Percentiles rank a stretch among this genome's conserved stretches.
These are phyloP conservation scores for Dryadomyces quercus-mongolicae DNA, from an alignment of 2,329 filamentous ascomycete genomes.

Conservation along the genomic window DNA sequence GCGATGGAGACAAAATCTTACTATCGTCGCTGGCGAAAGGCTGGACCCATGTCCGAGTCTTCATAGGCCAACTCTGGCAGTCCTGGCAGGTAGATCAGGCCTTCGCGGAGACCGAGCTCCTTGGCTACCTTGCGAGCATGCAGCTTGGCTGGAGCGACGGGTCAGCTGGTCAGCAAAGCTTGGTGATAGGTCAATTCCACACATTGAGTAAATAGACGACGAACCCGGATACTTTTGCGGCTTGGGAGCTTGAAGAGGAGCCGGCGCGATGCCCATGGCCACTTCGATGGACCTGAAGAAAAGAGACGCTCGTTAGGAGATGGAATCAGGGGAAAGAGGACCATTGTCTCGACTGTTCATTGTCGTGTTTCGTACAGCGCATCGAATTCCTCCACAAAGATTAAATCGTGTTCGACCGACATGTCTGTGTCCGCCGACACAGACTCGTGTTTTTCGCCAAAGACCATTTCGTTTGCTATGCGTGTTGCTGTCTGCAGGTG, in stretches of 20 bases:
- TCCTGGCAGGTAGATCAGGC: constrained; percentile 45
- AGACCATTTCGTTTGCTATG: neutral
- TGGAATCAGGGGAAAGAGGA: neutral
- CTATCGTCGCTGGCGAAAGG: constrained; percentile 48
- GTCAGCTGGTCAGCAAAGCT: neutral
- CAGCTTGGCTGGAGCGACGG: constrained; percentile 30
- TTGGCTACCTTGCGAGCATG: constrained; percentile 45
- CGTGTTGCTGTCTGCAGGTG: neutral
- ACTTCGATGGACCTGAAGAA: neutral
- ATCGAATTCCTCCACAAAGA: constrained; percentile 40
- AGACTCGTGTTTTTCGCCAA: neutral
- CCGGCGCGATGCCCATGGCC: neutral
- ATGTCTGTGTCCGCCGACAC: neutral
- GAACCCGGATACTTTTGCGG: neutral
- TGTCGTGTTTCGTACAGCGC: constrained; percentile 31
- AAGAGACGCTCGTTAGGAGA: neutral
- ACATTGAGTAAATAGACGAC: neutral
- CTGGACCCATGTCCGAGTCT: constrained; percentile 44
- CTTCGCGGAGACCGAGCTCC: constrained; percentile 34
- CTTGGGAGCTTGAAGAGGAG: neutral
- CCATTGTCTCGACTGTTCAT: neutral
- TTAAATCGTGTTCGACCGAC: constrained; percentile 24
- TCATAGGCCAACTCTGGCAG: constrained; percentile 38
- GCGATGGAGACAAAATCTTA: too few species aligned
- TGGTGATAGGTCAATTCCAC: neutral